Evolutionary conservation across 2,329 filamentous ascomycete genomes (phyloP).

Genomic region (Curvularia spicifera): DNA sequence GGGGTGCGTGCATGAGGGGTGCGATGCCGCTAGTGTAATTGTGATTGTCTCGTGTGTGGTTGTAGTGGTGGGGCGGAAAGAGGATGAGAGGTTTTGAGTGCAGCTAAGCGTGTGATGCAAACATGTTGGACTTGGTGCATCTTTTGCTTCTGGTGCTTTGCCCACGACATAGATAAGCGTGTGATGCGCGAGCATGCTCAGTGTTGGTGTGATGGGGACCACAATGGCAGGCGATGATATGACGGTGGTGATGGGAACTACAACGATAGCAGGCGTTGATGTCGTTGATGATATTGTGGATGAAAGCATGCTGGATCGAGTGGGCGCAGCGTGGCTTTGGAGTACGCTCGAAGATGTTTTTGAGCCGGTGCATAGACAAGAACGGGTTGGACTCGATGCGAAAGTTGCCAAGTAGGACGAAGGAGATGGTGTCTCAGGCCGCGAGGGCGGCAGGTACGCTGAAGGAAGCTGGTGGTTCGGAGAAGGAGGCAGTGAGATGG

Average conservation of each 20-base stretch:
- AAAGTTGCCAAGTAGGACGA: background rate
- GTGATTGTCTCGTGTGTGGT: background rate
- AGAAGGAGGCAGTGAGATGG: background rate
- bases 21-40: background rate
- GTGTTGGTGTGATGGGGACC: background rate
- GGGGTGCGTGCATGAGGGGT: background rate
- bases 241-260: background rate
- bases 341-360: background rate
- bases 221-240: background rate
- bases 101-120: background rate
- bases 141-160: background rate
- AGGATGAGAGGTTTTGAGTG: background rate
- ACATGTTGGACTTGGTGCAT: background rate
- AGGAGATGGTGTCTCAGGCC: background rate
- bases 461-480: too few relatives aligned
- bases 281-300: background rate
- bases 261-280: background rate
- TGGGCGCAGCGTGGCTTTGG: background rate
- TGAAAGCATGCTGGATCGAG: background rate
- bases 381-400: background rate
- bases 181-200: background rate
- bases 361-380: background rate
- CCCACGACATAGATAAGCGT: background rate
- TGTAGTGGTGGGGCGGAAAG: background rate
- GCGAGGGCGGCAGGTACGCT: background rate